Evolutionary conservation across 495 filamentous ascomycete genomes (phyloP).

Genomic region (Trichodelitschia bisporula): DNA sequence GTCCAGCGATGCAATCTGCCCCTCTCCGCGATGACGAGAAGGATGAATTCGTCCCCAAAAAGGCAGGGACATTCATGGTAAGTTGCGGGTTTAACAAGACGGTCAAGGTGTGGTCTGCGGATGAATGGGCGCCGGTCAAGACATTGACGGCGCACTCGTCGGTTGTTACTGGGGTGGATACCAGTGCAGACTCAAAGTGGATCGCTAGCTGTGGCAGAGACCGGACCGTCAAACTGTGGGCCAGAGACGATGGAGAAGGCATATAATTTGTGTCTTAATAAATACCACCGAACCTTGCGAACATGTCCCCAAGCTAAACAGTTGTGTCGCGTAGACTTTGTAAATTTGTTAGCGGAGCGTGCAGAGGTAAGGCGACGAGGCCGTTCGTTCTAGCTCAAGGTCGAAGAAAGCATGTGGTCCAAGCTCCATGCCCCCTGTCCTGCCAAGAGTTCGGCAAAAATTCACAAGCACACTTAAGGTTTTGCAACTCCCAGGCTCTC

Average conservation of each 20-base stretch:
- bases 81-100: slow-evolving; percentile 84
- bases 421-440: no score
- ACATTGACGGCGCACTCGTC: slow-evolving; percentile 73
- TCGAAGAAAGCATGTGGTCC: no score
- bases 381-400: no score
- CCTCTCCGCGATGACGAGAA: slow-evolving; percentile 27
- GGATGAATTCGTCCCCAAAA: slow-evolving; percentile 30
- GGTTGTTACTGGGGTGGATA: slow-evolving; percentile 73
- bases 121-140: slow-evolving; percentile 84
- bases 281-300: no score
- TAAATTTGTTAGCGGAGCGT: no score
- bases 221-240: slow-evolving; percentile 91
- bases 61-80: slow-evolving; percentile 72
- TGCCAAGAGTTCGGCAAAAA: no score
- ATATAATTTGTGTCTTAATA: no score
- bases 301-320: no score
- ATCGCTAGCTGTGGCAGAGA: slow-evolving; percentile 86
- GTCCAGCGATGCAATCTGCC: slow-evolving; percentile 27
- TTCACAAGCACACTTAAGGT: no score
- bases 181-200: slow-evolving; percentile 65
- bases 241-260: slow-evolving; percentile 44
- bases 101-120: slow-evolving; percentile 83
- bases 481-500: no score
- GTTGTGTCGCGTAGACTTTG: no score
- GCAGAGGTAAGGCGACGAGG: no score